phyloP scores from a whole-genome alignment of 306 rosid genomes.

The Lathyrus aphaca region DNA sequence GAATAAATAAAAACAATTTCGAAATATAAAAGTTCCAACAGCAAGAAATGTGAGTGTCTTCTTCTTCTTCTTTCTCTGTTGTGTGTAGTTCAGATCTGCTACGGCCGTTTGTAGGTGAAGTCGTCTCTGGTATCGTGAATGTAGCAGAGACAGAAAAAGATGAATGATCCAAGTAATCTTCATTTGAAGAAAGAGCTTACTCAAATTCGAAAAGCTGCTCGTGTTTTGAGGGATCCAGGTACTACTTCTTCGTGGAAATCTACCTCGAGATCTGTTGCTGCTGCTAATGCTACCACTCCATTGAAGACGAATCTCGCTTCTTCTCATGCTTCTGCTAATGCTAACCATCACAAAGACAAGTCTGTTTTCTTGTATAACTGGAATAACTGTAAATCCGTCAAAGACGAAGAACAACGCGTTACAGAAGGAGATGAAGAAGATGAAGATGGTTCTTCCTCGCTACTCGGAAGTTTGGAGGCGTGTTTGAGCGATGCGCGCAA shows the following conservation, averaged over 20 bases:
- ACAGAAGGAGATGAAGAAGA: conserved; percentile 50
- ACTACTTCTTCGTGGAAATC: conserved; percentile 91
- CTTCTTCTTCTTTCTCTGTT: no score
- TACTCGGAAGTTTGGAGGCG: conserved; percentile 61
- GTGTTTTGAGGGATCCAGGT: conserved; percentile 91
- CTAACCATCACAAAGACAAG: conserved; percentile 34
- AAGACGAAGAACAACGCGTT: conserved; percentile 19
- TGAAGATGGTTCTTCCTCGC: conserved; percentile 50
- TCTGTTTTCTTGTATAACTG: conserved; percentile 80
- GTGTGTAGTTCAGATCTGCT: no score
- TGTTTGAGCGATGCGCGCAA: conserved; percentile 74
- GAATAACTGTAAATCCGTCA: conserved; percentile 68
- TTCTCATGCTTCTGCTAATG: neutral
- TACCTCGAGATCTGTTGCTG: conserved; percentile 55
- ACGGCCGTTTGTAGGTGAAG: no score
- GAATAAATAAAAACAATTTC: no score
- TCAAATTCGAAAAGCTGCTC: conserved; percentile 94
- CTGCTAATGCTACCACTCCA: neutral
- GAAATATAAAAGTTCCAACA: no score
- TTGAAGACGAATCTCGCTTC: neutral
- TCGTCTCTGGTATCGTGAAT: neutral
- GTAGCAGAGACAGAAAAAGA: conserved; percentile 4
- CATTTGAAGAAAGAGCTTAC: conserved; percentile 87
- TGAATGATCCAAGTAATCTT: conserved; percentile 79
- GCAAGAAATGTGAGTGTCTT: no score